phyloP scores from a whole-genome alignment of 2,329 filamentous ascomycete species.

The Aspergillus sp. region DNA sequence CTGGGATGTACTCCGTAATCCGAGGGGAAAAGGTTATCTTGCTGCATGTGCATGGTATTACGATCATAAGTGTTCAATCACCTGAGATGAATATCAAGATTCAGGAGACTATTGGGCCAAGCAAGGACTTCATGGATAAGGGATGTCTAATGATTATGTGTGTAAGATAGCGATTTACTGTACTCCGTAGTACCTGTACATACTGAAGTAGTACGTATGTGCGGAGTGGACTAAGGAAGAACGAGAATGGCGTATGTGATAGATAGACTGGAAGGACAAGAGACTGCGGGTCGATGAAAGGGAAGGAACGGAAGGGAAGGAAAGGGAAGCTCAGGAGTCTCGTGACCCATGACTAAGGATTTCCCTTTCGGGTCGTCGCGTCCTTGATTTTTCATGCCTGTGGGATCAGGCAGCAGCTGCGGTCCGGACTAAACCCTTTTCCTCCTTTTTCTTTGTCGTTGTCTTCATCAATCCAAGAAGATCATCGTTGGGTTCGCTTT shows the following conservation, averaged over 20 bases:
- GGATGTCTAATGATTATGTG: too few species aligned
- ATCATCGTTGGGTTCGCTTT: constrained; percentile 1
- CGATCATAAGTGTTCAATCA: too few species aligned
- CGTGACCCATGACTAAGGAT: not conserved
- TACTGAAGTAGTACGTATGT: not conserved
- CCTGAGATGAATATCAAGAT: too few species aligned
- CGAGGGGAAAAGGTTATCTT: not conserved
- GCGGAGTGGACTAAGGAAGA: too few species aligned
- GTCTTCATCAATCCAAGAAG: constrained; percentile 1
- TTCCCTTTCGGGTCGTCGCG: too few species aligned
- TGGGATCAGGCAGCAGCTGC: constrained; percentile 7
- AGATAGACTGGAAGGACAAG: not conserved
- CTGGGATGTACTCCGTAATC: not conserved
- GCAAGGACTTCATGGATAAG: too few species aligned
- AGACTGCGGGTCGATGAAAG: too few species aligned
- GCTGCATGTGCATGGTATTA: not conserved
- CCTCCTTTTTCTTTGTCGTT: constrained; percentile 7
- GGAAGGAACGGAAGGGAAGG: not conserved
- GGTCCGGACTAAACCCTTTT: not conserved
- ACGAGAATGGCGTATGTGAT: not conserved
- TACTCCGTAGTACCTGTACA: not conserved
- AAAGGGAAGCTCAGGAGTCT: not conserved
- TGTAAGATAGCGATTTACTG: not conserved
- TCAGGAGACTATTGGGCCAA: too few species aligned
- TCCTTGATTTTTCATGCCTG: constrained; percentile 6